phyloP scores from a whole-genome alignment of 2,329 filamentous ascomycete genomes.

The Aspergillus tubingensis region DNA sequence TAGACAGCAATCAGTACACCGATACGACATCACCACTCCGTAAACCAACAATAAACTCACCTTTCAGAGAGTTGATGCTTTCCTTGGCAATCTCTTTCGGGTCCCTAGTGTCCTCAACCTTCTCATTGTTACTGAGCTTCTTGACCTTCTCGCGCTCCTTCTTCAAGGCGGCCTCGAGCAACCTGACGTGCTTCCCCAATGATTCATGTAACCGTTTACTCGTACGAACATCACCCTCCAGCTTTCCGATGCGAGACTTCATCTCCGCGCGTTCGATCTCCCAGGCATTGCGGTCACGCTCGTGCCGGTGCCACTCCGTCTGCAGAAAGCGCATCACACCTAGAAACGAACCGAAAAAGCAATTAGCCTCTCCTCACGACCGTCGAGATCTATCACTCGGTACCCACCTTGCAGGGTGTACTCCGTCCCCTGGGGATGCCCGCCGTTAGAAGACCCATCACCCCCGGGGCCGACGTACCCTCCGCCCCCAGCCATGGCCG shows the following conservation, averaged over 20 bases:
- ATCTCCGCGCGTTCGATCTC: slow-evolving; percentile 99
- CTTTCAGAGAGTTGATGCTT: slow-evolving; percentile 40
- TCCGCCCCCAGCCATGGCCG: slow-evolving; percentile 61
- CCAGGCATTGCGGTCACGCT: slow-evolving; percentile 96
- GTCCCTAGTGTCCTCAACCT: slow-evolving; percentile 52
- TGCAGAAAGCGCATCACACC: slow-evolving; percentile 99
- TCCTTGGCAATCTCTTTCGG: slow-evolving; percentile 50
- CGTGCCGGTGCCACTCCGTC: slow-evolving; percentile 98
- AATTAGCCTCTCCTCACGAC: slow-evolving; percentile 23
- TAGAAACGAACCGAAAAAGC: slow-evolving; percentile 37
- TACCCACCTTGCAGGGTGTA: slow-evolving; percentile 70
- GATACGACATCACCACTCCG: neutral
- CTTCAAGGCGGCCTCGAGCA: slow-evolving; percentile 85
- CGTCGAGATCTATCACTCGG: neutral
- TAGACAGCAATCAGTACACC: slow-evolving; percentile 16
- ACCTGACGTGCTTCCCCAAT: slow-evolving; percentile 83
- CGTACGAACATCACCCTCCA: slow-evolving; percentile 86
- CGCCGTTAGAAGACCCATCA: slow-evolving; percentile 44
- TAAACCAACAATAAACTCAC: neutral
- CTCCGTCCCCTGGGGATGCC: slow-evolving; percentile 64
- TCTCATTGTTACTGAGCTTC: slow-evolving; percentile 51
- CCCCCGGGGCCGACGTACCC: slow-evolving; percentile 51
- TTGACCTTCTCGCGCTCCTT: slow-evolving; percentile 74
- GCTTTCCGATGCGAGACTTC: slow-evolving; percentile 92
- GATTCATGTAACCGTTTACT: slow-evolving; percentile 87